Evolutionary conservation across 129 eudicot species (phyloP).

Genomic region (Flaveria ramosissima): DNA sequence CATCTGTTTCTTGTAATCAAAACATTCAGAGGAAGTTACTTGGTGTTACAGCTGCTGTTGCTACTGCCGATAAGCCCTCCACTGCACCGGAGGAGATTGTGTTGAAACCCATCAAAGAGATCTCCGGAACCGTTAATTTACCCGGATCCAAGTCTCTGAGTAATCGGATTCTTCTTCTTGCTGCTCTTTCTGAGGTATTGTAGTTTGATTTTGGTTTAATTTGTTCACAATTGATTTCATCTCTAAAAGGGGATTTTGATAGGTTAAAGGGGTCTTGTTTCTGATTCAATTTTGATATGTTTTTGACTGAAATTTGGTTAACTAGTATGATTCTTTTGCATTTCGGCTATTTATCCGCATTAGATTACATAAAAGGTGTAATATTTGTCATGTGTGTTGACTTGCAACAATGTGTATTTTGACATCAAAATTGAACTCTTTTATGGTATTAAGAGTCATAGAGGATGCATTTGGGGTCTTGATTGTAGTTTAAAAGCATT

Average conservation of each 20-base stretch:
- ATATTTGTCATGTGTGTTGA: background rate
- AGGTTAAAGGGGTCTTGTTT: background rate
- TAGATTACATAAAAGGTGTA: background rate
- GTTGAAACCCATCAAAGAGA: conserved; percentile 88
- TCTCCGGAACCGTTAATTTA: conserved; percentile 79
- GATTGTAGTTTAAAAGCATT: background rate
- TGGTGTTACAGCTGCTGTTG: conserved; percentile 57
- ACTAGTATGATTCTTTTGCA: background rate
- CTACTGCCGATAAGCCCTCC: conserved; percentile 75
- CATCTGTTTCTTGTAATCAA: conserved; percentile 37
- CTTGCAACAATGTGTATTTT: background rate
- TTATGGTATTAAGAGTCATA: background rate
- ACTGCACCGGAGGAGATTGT: conserved; percentile 79
- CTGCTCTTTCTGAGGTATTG: conserved; percentile 83
- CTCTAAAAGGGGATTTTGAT: background rate
- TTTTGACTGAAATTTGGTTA: background rate
- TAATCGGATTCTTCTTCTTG: conserved; percentile 85
- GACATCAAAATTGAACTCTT: background rate
- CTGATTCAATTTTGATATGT: too few relatives aligned
- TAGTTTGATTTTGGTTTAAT: background rate
- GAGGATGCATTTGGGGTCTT: background rate
- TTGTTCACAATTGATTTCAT: background rate
- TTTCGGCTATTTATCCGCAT: background rate
- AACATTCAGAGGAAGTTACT: conserved; percentile 17
- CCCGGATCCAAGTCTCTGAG: conserved; percentile 92